phyloP scores from a whole-genome alignment of 495 filamentous ascomycete species.

The Podospora didyma region DNA sequence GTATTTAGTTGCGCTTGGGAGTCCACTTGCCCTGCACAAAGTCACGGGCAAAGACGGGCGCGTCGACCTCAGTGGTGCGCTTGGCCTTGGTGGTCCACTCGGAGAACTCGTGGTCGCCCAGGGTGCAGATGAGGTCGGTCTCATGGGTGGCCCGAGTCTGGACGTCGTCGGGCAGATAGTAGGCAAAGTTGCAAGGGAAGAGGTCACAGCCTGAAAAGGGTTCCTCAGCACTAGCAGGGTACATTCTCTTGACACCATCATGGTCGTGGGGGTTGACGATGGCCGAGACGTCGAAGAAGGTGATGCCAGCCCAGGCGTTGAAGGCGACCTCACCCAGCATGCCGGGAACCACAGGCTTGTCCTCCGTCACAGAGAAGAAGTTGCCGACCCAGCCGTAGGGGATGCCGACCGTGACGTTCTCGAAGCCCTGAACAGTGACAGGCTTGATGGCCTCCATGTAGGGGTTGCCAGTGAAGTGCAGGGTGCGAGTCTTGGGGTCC shows the following conservation, averaged over 20 bases:
- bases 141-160: slow-evolving; percentile 40
- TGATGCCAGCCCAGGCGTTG: slow-evolving; percentile 36
- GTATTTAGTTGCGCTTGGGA: background rate
- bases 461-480: slow-evolving; percentile 39
- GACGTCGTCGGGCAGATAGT: slow-evolving; percentile 46
- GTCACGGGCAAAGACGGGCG: slow-evolving; percentile 10
- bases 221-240: slow-evolving; percentile 26
- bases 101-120: slow-evolving; percentile 23
- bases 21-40: slow-evolving; percentile 10
- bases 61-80: background rate
- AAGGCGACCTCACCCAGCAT: slow-evolving; percentile 53
- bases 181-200: slow-evolving; percentile 47
- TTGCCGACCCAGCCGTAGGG: slow-evolving; percentile 46
- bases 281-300: slow-evolving; percentile 52
- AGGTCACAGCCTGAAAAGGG: slow-evolving; percentile 40
- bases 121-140: slow-evolving; percentile 36
- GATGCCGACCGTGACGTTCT: slow-evolving; percentile 28
- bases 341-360: slow-evolving; percentile 31
- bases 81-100: too few relatives aligned
- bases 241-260: slow-evolving; percentile 43
- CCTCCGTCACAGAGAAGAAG: slow-evolving; percentile 40
- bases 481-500: slow-evolving; percentile 39
- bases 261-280: slow-evolving; percentile 48
- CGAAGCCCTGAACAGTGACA: slow-evolving; percentile 28
- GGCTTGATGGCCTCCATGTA: slow-evolving; percentile 17